Conservation (phyloP, 2,329 filamentous ascomycete species). For the Fusarium denticulatum region DNA sequence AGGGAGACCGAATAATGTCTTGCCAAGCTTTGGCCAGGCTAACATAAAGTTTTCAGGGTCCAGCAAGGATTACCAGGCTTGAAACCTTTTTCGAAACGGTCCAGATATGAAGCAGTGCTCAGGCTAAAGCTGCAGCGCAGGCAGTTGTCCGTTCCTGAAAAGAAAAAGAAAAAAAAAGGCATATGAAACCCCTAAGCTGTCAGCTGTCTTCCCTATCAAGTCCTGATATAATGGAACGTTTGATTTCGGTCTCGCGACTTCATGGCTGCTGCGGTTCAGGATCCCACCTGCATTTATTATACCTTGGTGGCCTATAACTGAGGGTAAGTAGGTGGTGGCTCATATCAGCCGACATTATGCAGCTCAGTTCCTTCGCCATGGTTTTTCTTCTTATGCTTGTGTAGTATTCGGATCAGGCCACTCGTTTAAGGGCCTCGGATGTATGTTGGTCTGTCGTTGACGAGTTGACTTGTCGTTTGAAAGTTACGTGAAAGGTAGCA, state of each 20-base stretch:
- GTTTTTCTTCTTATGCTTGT: not conserved
- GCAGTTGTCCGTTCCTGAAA: not conserved
- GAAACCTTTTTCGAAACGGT: not conserved
- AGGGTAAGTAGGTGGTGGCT: not conserved
- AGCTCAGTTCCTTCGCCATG: not conserved
- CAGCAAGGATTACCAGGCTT: not conserved
- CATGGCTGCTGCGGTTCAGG: not conserved
- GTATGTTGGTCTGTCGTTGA: not conserved
- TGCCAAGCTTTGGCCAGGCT: not conserved
- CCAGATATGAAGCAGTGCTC: not conserved
- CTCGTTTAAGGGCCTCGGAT: not conserved
- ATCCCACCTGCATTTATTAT: not conserved
- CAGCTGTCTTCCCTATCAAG: not conserved
- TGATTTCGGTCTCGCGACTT: not conserved
- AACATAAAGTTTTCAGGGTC: constrained; percentile 10
- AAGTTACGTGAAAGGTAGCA: constrained; percentile 26
- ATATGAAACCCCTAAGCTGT: not conserved
- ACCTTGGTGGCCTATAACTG: not conserved
- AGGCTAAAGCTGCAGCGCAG: not conserved
- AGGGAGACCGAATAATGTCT: not conserved
- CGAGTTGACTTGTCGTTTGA: constrained; percentile 30
- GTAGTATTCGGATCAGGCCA: not conserved
- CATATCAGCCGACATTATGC: not conserved
- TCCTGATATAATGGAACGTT: not conserved
- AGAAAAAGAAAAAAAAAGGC: not conserved